Percentiles rank a stretch among this genome's conserved stretches.
Evolutionary conservation across 371 early-diverging fungal species (phyloP).

Genomic region (Zychaea mexicana): DNA sequence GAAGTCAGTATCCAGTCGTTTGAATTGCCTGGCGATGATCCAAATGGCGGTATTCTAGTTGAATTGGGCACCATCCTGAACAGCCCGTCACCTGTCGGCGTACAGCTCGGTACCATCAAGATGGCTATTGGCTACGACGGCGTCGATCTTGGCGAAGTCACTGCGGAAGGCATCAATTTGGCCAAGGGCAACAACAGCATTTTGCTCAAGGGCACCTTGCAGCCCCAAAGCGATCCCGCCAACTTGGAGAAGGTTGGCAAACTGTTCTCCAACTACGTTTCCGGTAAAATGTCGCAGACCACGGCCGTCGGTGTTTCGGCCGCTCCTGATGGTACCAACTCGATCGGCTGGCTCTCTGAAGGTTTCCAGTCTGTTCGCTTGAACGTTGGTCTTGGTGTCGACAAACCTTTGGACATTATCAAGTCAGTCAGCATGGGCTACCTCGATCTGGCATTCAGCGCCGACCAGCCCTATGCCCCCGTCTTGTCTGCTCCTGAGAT

Average conservation of each 20-base stretch:
- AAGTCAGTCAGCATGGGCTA: constrained; percentile 56
- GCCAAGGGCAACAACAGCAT: constrained; percentile 51
- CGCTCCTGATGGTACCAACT: constrained; percentile 59
- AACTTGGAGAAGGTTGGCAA: constrained; percentile 47
- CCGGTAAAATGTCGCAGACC: constrained; percentile 50
- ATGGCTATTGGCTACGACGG: constrained; percentile 56
- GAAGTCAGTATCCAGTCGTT: constrained; percentile 57
- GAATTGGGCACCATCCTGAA: constrained; percentile 55
- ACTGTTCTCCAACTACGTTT: constrained; percentile 60
- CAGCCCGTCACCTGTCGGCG: constrained; percentile 64
- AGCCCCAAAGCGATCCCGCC: constrained; percentile 49
- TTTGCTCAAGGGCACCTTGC: constrained; percentile 54
- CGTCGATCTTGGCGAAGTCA: constrained; percentile 53
- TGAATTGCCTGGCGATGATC: constrained; percentile 59
- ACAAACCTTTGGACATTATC: constrained; percentile 50
- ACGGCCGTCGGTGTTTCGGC: constrained; percentile 60
- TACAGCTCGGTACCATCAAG: constrained; percentile 58
- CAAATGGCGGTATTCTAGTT: constrained; percentile 58
- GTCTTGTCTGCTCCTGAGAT: constrained; percentile 49
- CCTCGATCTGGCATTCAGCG: constrained; percentile 53
- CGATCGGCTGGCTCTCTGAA: constrained; percentile 60
- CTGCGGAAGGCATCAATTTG: constrained; percentile 49
- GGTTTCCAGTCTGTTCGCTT: constrained; percentile 57
- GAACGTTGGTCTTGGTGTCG: constrained; percentile 51
- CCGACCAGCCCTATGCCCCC: constrained; percentile 54